Conservation (phyloP, 768 basidiomycete species). For the Collybiopsis confluens region DNA sequence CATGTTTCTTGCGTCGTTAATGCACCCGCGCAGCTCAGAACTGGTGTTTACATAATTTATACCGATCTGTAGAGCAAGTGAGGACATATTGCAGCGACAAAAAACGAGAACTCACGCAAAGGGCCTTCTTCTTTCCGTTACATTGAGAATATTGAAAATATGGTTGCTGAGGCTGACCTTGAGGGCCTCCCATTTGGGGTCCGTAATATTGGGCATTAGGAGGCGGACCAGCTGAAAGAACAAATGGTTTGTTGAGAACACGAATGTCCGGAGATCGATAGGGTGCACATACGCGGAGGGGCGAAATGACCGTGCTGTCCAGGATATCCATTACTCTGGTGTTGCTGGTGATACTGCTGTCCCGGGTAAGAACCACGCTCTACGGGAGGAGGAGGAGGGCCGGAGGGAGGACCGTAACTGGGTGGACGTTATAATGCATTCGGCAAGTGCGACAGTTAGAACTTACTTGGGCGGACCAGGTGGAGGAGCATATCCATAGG, state of each 20-base stretch:
- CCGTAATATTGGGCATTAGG: conserved; percentile 63
- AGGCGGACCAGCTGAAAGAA: conserved; percentile 32
- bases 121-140: conserved; percentile 80
- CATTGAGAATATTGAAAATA: conserved; percentile 90
- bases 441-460: too few species aligned
- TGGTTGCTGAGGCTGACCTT: conserved; percentile 46
- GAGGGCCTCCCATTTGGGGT: conserved; percentile 45
- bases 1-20: conserved; percentile 88
- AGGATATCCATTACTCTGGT: conserved; percentile 24
- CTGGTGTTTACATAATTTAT: conserved; percentile 78
- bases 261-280: not conserved
- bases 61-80: conserved; percentile 56
- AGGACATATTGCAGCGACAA: not conserved
- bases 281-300: conserved; percentile 20
- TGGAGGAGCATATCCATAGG: not conserved
- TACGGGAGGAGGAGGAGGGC: conserved; percentile 28
- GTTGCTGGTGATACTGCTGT: conserved; percentile 37
- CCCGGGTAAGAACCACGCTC: conserved; percentile 35
- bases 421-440: conserved; percentile 15
- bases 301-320: conserved; percentile 25
- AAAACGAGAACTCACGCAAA: conserved; percentile 51
- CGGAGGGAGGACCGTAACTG: conserved; percentile 21
- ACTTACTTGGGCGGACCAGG: not conserved
- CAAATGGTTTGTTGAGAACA: conserved; percentile 8
- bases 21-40: conserved; percentile 76